Evolutionary conservation across 139 green algal species (phyloP), one percentile per base, ranked within the genome.

Genomic region (Raphidocelis subcapitata): DNA sequence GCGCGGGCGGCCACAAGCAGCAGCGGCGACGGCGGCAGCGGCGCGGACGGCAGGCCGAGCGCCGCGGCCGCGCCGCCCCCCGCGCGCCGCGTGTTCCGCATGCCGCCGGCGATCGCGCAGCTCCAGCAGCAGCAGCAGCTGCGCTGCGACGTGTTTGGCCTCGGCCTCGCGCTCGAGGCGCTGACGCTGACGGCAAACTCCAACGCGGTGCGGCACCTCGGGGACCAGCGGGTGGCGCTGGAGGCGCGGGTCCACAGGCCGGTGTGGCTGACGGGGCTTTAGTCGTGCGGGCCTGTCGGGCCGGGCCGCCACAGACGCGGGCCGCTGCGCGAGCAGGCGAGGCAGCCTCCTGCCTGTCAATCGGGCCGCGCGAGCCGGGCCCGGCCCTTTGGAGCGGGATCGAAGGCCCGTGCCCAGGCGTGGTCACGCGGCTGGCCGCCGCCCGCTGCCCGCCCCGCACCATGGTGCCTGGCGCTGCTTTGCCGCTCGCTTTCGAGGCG

Each of bases 191-290:
- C 83, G 24, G 86, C 86, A 29, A 89, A 91, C 63, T 80, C 76
- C 5, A 74, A 69, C 33, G 83, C 73, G 2, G 69, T 85, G 36
- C 65, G 79, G 0, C 66, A 35, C 20, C 76, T 67, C 37, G 74
- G 61, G 20, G 44, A 69, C 20, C 44, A 65, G 67, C 83, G 81
- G 12, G 79, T 86, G 47, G 29, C 33, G 16, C 62, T 91, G 35
- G 86, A 88, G 65, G 75, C 72, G 1, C 23, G 74, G 3, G 29
- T 87, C 24, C 86, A 91, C 73, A 51, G 79, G 5, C 73, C 86
- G 18, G 83, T 86, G 31, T 91, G 86, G 86, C 74, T 91, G 33
- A 79, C 79, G 15, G 86, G 86, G 3, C 37, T 79, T 59, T 89
- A 12, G 12, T 20, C 8, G 41, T 12, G 41, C 8, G 8, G 8